phyloP scores from a whole-genome alignment of 352 stramenopile species.

The Globisporangium orthogonon region DNA sequence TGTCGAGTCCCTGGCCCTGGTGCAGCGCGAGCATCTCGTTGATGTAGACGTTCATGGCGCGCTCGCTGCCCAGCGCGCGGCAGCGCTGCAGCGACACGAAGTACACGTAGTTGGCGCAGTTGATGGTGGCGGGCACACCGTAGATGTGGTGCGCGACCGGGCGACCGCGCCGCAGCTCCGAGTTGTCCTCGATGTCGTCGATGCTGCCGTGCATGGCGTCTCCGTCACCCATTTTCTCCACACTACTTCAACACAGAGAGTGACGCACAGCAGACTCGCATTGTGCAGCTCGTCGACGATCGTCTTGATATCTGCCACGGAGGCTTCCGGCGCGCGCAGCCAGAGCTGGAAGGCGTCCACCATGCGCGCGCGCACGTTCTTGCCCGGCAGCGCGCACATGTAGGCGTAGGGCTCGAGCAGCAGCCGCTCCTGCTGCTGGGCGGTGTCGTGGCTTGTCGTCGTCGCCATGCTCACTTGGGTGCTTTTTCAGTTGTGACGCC shows the following conservation, averaged over 20 bases:
- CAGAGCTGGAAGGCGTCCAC: constrained; percentile 88
- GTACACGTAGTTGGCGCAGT: constrained; percentile 98
- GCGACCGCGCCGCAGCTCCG: constrained; percentile 90
- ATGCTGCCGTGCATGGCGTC: constrained; percentile 53
- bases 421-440: constrained; percentile 39
- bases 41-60: constrained; percentile 90
- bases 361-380: constrained; percentile 86
- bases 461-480: too few species aligned
- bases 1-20: constrained; percentile 94
- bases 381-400: constrained; percentile 79
- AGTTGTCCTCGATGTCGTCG: constrained; percentile 98
- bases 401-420: constrained; percentile 88
- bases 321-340: constrained; percentile 53
- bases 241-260: too few species aligned
- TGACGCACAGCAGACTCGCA: constrained; percentile 85
- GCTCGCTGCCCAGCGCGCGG: constrained; percentile 78
- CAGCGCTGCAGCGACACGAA: constrained; percentile 94
- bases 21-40: constrained; percentile 94
- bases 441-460: constrained; percentile 9
- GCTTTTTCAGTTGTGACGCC: background rate
- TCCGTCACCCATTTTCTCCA: too few species aligned
- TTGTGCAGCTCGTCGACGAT: constrained; percentile 97
- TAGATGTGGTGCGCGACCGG: constrained; percentile 96
- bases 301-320: constrained; percentile 80
- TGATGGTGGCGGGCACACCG: constrained; percentile 94